Evolutionary conservation across 108 stramenopile genomes (phyloP).

Genomic region (Craspedostauros australis): DNA sequence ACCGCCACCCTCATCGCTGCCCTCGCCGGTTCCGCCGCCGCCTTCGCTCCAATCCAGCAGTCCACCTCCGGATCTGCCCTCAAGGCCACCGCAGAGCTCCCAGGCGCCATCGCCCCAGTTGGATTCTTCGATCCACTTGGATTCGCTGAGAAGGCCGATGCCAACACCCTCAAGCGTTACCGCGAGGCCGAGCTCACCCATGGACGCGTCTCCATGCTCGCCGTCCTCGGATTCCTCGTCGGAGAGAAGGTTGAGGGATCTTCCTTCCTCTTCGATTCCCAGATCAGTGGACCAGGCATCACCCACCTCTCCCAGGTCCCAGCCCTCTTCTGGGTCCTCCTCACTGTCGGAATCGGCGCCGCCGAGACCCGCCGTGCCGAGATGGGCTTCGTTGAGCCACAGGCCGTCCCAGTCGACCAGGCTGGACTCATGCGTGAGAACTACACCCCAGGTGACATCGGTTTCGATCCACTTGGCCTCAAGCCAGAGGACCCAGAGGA

Average conservation of each 20-base stretch:
- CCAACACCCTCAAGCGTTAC: constrained; percentile 67
- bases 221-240: constrained; percentile 53
- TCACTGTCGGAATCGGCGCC: constrained; percentile 50
- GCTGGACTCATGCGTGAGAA: constrained; percentile 46
- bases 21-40: constrained; percentile 29
- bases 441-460: constrained; percentile 77
- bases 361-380: constrained; percentile 48
- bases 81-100: constrained; percentile 25
- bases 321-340: constrained; percentile 41
- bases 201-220: constrained; percentile 68
- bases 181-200: constrained; percentile 86
- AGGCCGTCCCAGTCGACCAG: constrained; percentile 40
- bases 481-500: constrained; percentile 54
- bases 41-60: constrained; percentile 26
- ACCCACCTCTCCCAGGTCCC: constrained; percentile 39
- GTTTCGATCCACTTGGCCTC: constrained; percentile 80
- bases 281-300: constrained; percentile 51
- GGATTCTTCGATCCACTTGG: constrained; percentile 67
- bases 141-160: constrained; percentile 68
- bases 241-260: constrained; percentile 58
- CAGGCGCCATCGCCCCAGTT: constrained; percentile 49
- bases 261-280: constrained; percentile 72
- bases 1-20: constrained; percentile 16
- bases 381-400: constrained; percentile 64
- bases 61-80: constrained; percentile 9